phyloP scores from a whole-genome alignment of 2,329 filamentous ascomycete species.

The Colletotrichum spaethianum region DNA sequence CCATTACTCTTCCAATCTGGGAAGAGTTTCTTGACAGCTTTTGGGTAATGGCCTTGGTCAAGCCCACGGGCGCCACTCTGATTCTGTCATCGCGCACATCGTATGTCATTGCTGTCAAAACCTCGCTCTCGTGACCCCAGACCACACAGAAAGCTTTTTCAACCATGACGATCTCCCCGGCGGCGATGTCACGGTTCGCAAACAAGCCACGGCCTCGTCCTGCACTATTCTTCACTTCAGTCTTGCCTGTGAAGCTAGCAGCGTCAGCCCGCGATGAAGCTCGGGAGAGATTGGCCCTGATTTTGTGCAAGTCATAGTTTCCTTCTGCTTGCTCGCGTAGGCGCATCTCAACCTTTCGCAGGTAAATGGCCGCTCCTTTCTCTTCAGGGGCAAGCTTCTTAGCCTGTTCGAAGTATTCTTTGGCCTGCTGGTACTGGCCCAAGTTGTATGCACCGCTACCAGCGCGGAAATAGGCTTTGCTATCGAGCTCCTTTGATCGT shows the following conservation, averaged over 20 bases:
- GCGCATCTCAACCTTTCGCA: constrained; percentile 44
- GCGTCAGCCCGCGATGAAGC: constrained; percentile 48
- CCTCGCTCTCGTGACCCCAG: constrained; percentile 49
- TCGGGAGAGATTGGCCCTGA: constrained; percentile 45
- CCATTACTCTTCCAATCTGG: constrained; percentile 42
- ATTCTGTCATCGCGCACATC: constrained; percentile 50
- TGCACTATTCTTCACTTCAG: constrained; percentile 46
- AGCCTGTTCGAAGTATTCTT: constrained; percentile 45
- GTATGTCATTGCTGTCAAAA: constrained; percentile 50
- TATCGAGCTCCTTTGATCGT: constrained; percentile 44
- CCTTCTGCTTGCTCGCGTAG: constrained; percentile 46
- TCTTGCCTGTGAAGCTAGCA: constrained; percentile 48
- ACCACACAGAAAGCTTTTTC: constrained; percentile 53
- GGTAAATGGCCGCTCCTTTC: constrained; percentile 40
- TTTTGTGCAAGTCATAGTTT: constrained; percentile 43
- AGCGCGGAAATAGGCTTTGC: constrained; percentile 52
- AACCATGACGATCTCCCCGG: constrained; percentile 54
- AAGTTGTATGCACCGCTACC: constrained; percentile 50
- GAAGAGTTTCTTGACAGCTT: constrained; percentile 49
- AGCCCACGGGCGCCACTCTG: constrained; percentile 49
- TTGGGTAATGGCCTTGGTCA: constrained; percentile 48
- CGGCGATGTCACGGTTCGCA: constrained; percentile 48
- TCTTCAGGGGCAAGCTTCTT: constrained; percentile 45
- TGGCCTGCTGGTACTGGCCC: constrained; percentile 46
- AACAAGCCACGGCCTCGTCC: constrained; percentile 55